Percentiles rank a stretch among this genome's conserved stretches.
phyloP scores from a whole-genome alignment of 768 basidiomycete genomes.

The Amanita subjunquillea region DNA sequence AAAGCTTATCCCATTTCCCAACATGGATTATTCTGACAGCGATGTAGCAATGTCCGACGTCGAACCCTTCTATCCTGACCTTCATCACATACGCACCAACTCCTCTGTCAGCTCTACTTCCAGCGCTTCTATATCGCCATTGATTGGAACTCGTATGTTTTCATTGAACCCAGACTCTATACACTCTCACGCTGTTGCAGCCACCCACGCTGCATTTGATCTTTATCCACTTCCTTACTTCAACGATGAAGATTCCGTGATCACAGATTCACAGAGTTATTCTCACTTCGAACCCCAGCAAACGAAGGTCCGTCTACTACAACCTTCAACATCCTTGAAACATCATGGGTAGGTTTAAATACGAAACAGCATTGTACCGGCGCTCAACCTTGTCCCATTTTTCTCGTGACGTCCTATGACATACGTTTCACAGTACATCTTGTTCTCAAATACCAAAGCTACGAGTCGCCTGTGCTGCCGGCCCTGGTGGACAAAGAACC shows the following conservation, averaged over 20 bases:
- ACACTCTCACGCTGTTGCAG: conserved; percentile 11
- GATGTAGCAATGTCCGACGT: conserved; percentile 69
- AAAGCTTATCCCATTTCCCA: conserved; percentile 69
- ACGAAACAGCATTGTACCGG: background rate
- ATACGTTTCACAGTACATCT: conserved; percentile 31
- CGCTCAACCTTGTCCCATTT: background rate
- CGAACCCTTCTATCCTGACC: conserved; percentile 41
- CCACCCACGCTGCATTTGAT: conserved; percentile 53
- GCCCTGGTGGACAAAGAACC: conserved; percentile 58
- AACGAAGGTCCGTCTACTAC: conserved; percentile 52
- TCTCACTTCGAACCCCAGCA: conserved; percentile 31
- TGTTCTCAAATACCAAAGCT: conserved; percentile 81
- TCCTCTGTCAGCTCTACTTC: conserved; percentile 57
- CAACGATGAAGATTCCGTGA: conserved; percentile 34
- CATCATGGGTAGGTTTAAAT: conserved; percentile 58
- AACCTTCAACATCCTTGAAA: conserved; percentile 47
- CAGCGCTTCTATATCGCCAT: conserved; percentile 35
- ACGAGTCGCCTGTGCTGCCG: conserved; percentile 66
- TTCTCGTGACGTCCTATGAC: too few species aligned
- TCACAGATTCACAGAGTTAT: conserved; percentile 36
- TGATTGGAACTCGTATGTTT: conserved; percentile 37
- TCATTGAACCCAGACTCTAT: background rate
- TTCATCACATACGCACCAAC: conserved; percentile 51
- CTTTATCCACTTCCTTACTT: conserved; percentile 47
- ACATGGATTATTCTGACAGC: conserved; percentile 41